Base-by-base conservation (phyloP, 1,284 basidiomycete species). In the Leucoagaricus sp. region DNA sequence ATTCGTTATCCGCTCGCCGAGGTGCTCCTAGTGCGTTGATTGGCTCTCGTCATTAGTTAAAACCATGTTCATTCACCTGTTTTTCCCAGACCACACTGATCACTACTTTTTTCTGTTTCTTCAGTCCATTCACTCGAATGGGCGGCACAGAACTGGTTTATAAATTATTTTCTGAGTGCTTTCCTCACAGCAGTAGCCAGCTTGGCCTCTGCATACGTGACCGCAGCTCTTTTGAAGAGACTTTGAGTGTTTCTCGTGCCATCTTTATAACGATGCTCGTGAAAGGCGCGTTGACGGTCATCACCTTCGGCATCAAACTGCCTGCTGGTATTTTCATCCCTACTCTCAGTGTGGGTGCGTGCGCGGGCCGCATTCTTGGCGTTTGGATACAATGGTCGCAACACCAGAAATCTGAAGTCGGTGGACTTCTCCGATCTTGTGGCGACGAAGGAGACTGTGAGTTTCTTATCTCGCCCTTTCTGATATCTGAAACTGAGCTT, bases 251-350 rank as follows among this genome's bases (percentile, higher is more conserved):
- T 29, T 77, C 91, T 42, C 74, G 73, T 31, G 80, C 86, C 4
- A 84, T 98, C 59, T 74, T 83, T 21, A 75, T 86, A 25, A 91
- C 94, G 0, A 80, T 96, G 71, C 47, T 94, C 46, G 85, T 95
- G 64, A 96, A 96, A 72, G 91, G 87, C 1, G 80, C 78, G 1
- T 74, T 98, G 56, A 97, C 95, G 0, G 80, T 96, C 55, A 80
- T 98, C 44, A 98, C 96, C 0, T 99, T 98, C 62, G 96, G 96
- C 2, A 94, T 97, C 74, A 94, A 91, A 67, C 68, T 97, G 3
- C 94, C 94, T 13, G 95, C 96, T 4, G 96, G 96, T 1, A 96
- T 99, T 64, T 99, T 99, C 73, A 93, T 99, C 26, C 96, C 97
- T 0, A 94, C 95, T 0, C 84, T 99, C 26, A 95, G 93, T 19